phyloP scores from a whole-genome alignment of 257 asterid genomes.

The Nicotiana sylvestris region DNA sequence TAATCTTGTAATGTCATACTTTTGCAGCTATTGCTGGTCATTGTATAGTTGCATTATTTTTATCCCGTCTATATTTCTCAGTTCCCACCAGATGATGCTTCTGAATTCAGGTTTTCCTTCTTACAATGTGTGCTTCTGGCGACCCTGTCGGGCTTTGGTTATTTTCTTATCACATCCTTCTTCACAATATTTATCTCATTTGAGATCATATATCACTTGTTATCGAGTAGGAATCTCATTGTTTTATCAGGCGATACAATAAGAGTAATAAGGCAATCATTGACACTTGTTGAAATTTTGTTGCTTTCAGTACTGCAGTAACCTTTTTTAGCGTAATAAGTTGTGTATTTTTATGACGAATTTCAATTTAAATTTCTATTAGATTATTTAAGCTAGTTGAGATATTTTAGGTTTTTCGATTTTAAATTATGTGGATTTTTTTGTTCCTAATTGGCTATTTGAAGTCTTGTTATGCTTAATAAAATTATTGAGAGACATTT shows the following conservation, averaged over 20 bases:
- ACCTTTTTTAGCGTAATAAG: too few relatives aligned
- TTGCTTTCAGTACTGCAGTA: too few relatives aligned
- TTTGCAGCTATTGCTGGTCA: background rate
- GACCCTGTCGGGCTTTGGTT: background rate
- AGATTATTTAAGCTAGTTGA: too few relatives aligned
- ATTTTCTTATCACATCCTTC: background rate
- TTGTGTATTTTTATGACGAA: too few relatives aligned
- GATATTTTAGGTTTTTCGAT: too few relatives aligned
- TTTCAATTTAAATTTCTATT: too few relatives aligned
- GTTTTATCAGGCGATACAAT: background rate
- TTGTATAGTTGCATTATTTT: background rate
- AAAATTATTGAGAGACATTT: too few relatives aligned
- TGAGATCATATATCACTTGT: background rate
- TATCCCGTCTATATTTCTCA: background rate
- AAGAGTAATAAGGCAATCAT: background rate
- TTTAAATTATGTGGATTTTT: too few relatives aligned
- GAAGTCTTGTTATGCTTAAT: too few relatives aligned
- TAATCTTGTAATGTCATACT: background rate
- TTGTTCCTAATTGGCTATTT: too few relatives aligned
- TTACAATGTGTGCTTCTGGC: background rate
- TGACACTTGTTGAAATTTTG: too few relatives aligned
- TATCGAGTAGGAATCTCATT: background rate
- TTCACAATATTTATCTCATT: background rate
- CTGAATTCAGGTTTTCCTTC: background rate
- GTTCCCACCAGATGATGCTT: background rate